Base-by-base conservation (phyloP, 352 stramenopile genomes). In the Pythium scleroteichum region DNA sequence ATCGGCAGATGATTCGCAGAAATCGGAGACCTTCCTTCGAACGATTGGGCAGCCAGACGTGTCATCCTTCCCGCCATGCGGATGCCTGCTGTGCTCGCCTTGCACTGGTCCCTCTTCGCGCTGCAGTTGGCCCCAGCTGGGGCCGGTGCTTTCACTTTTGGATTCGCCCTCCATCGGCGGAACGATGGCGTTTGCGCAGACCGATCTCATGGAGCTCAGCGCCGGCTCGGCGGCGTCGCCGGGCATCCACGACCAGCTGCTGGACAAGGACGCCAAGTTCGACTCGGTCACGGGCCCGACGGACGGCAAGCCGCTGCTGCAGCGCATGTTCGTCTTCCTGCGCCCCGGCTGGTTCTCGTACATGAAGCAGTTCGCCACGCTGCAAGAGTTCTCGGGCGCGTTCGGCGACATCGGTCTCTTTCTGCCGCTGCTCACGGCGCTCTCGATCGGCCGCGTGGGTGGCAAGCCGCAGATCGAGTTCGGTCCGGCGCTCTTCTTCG, bases 401-500 rank as follows among this genome's bases (percentile, higher is more conserved):
- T 87, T 97, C n/a, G 94, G 94, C 14, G 94, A 98, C 72, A 85
- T 98, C 16, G 94, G 92, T 26, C 92, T 96, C 19, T 96, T 98
- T 68, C 73, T 98, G 55, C 92, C 94, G 19, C 76, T 98, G n/a
- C 79, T 96, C 46, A 92, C 96, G n/a, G 91, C 90, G 39, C 63
- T 98, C 42, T 79, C 89, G 16, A 80, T 94, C 45, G 72, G 90
- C 35, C 76, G 89, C 4, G 80, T 90, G 53, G 66, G 79, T 54
- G 78, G 73, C 16, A 73, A 68, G 27, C 76, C 81, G 23, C 82
- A 92, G 59, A 95, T 98, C 62, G 78, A 86, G 53, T 88, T 97
- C 32, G 88, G 87, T 0, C 82, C 92, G 0, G 87, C 92, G 52
- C 73, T 98, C n/a, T 97, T 98, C 66, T 97, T 90, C 66, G 85